Conservation (phyloP, 2,329 filamentous ascomycete species). For the Pseudogymnoascus pannorum region DNA sequence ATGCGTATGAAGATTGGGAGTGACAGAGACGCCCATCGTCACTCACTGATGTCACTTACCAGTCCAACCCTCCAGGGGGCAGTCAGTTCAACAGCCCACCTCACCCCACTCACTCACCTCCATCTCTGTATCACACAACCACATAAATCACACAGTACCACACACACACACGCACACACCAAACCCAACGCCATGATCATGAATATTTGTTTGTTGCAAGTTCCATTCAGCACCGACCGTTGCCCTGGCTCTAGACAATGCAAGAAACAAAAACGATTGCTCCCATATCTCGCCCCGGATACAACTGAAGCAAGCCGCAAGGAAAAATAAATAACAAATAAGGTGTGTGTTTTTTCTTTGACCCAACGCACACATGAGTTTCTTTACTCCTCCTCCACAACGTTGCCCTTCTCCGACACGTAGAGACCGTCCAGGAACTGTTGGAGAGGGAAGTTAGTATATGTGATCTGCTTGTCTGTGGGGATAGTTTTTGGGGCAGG, state of each 20-base stretch:
- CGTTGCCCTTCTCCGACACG: slow-evolving; percentile 97
- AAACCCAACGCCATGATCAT: not conserved
- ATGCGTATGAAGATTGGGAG: not conserved
- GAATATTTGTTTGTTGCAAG: slow-evolving; percentile 2
- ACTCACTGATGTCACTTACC: not conserved
- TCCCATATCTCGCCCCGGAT: not conserved
- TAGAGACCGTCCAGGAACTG: slow-evolving; percentile 99
- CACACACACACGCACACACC: not conserved
- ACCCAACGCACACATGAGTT: too few species aligned
- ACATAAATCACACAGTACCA: not conserved
- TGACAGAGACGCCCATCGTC: not conserved
- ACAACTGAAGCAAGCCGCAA: not conserved
- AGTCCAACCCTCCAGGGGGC: not conserved
- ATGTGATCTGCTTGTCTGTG: not conserved
- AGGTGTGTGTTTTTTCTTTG: not conserved
- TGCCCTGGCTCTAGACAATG: slow-evolving; percentile 1
- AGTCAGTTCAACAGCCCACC: not conserved
- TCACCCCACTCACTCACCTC: not conserved
- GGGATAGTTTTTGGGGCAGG: not conserved
- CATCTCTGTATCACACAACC: not conserved
- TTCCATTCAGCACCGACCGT: not conserved
- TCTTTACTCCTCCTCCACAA: slow-evolving; percentile 55
- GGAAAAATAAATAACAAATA: not conserved
- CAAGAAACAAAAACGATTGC: not conserved
- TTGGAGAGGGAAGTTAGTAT: slow-evolving; percentile 12